A percentile compares a stretch with the other conserved stretches of the same genome.
Conservation (phyloP, 2,329 filamentous ascomycete genomes). For the Fusarium sp. region DNA sequence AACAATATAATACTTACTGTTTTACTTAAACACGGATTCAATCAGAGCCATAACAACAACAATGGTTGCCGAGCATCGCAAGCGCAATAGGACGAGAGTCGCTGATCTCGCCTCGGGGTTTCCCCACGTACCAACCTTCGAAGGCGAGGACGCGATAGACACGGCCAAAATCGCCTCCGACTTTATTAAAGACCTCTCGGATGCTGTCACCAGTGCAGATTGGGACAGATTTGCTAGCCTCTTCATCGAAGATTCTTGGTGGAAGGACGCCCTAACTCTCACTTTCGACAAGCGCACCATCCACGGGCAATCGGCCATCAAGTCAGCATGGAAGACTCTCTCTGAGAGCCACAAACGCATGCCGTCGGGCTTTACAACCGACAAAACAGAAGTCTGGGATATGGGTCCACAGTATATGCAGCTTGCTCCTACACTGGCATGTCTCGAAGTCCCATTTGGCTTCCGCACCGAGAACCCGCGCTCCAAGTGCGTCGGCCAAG, state of each 20-base stretch:
- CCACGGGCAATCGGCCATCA: not conserved
- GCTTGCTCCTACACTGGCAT: not conserved
- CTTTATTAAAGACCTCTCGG: not conserved
- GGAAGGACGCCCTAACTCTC: not conserved
- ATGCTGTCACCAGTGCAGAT: not conserved
- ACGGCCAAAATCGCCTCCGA: not conserved
- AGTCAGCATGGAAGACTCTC: not conserved
- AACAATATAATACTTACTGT: no score
- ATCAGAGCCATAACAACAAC: no score
- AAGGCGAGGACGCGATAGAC: not conserved
- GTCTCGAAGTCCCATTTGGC: not conserved
- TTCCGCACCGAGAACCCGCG: not conserved
- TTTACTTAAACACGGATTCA: no score
- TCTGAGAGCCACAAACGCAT: not conserved
- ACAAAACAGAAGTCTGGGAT: not conserved
- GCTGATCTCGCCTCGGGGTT: not conserved
- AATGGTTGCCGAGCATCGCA: not conserved
- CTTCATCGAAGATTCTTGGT: not conserved
- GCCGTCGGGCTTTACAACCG: not conserved
- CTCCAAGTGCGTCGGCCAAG: not conserved
- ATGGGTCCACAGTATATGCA: not conserved
- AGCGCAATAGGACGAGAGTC: not conserved
- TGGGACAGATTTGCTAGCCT: not conserved
- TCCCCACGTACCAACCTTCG: not conserved
- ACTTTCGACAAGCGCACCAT: not conserved